phyloP scores from a whole-genome alignment of 495 filamentous ascomycete species.

The Talaromyces nanjingensis region DNA sequence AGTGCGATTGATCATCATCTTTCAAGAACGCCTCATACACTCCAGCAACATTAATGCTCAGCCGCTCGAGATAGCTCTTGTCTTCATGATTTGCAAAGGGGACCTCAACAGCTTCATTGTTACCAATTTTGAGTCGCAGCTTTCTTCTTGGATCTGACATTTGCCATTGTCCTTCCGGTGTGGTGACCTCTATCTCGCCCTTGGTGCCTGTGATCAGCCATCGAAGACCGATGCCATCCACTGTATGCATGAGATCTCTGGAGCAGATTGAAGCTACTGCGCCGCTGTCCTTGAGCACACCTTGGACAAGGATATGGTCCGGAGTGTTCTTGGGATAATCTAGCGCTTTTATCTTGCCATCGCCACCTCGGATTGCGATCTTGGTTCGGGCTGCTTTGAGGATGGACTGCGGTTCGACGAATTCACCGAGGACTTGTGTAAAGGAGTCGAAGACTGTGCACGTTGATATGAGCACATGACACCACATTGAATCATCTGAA shows the following conservation, averaged over 20 bases:
- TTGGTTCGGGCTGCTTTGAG: background rate
- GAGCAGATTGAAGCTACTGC: conserved; percentile 32
- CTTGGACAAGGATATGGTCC: conserved; percentile 40
- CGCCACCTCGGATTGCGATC: background rate
- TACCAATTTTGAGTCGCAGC: conserved; percentile 37
- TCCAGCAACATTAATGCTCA: conserved; percentile 33
- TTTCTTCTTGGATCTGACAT: conserved; percentile 20
- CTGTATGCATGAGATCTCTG: conserved; percentile 41
- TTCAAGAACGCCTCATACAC: conserved; percentile 44
- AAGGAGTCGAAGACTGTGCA: background rate
- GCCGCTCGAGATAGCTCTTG: conserved; percentile 23
- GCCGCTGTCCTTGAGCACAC: conserved; percentile 32
- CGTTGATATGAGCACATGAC: background rate
- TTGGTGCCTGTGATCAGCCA: conserved; percentile 51
- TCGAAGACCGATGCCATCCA: conserved; percentile 34
- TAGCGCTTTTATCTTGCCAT: background rate
- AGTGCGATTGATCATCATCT: conserved; percentile 18
- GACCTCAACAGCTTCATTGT: conserved; percentile 31
- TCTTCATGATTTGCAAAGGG: conserved; percentile 31
- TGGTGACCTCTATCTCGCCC: conserved; percentile 46
- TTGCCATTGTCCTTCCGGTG: conserved; percentile 26
- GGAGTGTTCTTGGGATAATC: conserved; percentile 11
- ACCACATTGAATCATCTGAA: background rate
- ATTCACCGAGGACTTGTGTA: background rate
- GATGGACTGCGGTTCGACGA: background rate